Conservation (phyloP, 805 yeast genomes). For the Metschnikowia baotianmanensis region DNA sequence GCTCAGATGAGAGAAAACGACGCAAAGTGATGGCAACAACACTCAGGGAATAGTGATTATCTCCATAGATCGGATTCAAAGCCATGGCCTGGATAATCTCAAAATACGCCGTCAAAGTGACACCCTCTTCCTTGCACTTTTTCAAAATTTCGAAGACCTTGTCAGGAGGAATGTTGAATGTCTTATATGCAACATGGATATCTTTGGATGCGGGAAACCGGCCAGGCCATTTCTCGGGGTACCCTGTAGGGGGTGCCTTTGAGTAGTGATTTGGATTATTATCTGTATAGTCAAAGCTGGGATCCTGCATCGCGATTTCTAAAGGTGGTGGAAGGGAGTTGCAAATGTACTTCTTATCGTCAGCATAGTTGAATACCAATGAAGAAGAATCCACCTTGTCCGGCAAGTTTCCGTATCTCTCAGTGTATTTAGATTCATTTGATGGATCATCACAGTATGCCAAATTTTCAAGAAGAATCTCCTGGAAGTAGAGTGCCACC, state of each 20-base stretch:
- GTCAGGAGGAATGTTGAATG: constrained; percentile 25
- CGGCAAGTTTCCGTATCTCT: constrained; percentile 14
- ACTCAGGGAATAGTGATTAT: constrained; percentile 23
- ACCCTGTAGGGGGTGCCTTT: constrained; percentile 21
- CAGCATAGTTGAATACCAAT: constrained; percentile 22
- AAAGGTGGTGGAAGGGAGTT: constrained; percentile 36
- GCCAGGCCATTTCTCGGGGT: constrained; percentile 32
- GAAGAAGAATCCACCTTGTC: constrained; percentile 5
- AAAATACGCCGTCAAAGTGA: constrained; percentile 35
- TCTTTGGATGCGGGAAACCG: constrained; percentile 21
- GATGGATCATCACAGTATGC: constrained; percentile 17
- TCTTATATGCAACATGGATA: constrained; percentile 24
- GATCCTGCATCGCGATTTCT: constrained; percentile 29
- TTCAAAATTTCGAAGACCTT: constrained; percentile 24
- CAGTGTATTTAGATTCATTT: constrained; percentile 8
- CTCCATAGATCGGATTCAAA: constrained; percentile 29
- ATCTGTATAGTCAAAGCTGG: constrained; percentile 25
- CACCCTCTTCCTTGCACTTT: constrained; percentile 28
- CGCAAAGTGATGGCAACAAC: constrained; percentile 36
- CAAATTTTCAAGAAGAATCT: constrained; percentile 30
- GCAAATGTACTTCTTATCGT: constrained; percentile 22
- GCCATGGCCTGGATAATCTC: constrained; percentile 26
- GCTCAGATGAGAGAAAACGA: constrained; percentile 19
- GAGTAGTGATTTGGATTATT: constrained; percentile 27
- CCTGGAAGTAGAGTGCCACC: constrained; percentile 34